Conservation (phyloP, 2,329 filamentous ascomycete species). For the Aspergillus tamarii region DNA sequence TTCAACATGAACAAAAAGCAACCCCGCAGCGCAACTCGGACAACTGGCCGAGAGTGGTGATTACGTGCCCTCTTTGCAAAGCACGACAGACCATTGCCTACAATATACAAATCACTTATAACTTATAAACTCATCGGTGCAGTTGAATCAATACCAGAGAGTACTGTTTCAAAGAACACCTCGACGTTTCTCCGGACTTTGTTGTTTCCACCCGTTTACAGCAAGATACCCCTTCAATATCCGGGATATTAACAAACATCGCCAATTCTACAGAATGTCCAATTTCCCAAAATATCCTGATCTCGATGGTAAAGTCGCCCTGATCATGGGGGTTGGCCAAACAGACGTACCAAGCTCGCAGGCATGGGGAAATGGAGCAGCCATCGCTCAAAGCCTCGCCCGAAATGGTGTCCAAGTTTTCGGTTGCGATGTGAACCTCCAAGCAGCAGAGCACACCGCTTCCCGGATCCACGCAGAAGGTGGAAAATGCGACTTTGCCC, state of each 20-base stretch:
- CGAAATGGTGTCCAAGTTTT: neutral
- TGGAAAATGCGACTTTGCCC: neutral
- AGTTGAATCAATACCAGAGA: rapidly evolving
- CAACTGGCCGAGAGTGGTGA: neutral
- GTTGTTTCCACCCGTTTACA: neutral
- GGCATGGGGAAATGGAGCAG: neutral
- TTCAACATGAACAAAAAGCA: neutral
- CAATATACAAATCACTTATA: no score
- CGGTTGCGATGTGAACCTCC: neutral
- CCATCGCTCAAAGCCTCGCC: neutral
- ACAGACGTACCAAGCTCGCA: neutral
- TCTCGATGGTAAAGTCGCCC: neutral
- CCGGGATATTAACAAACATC: no score
- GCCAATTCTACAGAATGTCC: neutral
- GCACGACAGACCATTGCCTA: no score
- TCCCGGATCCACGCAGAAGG: neutral
- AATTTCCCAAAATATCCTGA: neutral
- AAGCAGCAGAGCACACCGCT: neutral
- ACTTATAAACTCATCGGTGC: rapidly evolving
- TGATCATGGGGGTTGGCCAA: neutral
- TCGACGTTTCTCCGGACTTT: no score
- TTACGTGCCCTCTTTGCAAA: no score
- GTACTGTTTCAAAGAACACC: no score
- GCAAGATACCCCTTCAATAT: neutral
- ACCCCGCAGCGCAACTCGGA: neutral